These are phyloP conservation scores for Microbotryum saponariae DNA, from an alignment of 1,284 basidiomycete genomes.

Conservation along the genomic window DNA sequence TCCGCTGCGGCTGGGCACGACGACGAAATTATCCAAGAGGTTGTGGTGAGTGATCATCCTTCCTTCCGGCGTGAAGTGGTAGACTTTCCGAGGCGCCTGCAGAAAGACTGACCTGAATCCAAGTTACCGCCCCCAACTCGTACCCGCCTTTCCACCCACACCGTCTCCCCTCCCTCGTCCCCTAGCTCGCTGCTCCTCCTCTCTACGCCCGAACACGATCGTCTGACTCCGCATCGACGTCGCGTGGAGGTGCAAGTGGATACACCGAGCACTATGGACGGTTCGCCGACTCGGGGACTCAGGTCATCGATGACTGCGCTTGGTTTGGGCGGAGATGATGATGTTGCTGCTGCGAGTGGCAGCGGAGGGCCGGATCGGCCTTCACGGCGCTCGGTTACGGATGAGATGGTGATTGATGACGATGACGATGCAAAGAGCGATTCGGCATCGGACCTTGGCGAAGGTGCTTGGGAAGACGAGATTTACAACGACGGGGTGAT, in stretches of 20 bases:
- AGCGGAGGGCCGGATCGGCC: background rate
- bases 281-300: background rate
- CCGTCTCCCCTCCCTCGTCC: slow-evolving; percentile 3
- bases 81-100: background rate
- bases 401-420: background rate
- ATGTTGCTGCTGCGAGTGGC: background rate
- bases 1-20: slow-evolving; percentile 5
- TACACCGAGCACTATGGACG: background rate
- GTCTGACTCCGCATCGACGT: background rate
- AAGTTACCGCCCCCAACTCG: background rate
- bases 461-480: background rate
- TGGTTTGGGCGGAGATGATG: slow-evolving; percentile 8
- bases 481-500: background rate
- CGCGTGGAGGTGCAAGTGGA: background rate
- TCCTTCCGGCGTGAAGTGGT: background rate
- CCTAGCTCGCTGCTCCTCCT: background rate
- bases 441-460: background rate
- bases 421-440: background rate
- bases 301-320: slow-evolving; percentile 12
- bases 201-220: background rate
- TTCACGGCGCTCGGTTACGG: too few relatives aligned
- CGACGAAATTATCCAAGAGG: slow-evolving; percentile 1
- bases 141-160: slow-evolving; percentile 3
- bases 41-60: slow-evolving; percentile 17
- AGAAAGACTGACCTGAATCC: too few relatives aligned